Percentiles rank a stretch among this genome's conserved stretches.
Evolutionary conservation across 352 stramenopile species (phyloP).

Genomic region (Saprolegnia parasitica): DNA sequence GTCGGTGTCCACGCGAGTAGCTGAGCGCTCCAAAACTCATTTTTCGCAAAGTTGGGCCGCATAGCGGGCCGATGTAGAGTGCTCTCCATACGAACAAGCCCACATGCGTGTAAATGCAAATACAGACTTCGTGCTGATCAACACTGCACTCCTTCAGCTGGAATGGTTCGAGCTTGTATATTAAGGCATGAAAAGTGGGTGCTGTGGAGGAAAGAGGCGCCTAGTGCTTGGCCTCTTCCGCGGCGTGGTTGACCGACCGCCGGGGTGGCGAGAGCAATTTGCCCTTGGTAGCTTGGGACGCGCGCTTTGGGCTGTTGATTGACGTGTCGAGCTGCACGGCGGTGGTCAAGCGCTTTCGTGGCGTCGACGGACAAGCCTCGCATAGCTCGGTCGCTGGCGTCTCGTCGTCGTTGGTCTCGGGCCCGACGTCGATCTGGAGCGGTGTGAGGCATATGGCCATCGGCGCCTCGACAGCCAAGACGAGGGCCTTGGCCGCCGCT

Average conservation of each 20-base stretch:
- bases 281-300: neutral
- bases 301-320: slow-evolving; percentile 6
- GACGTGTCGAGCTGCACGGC: slow-evolving; percentile 22
- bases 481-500: slow-evolving; percentile 19
- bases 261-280: neutral
- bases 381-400: neutral
- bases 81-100: neutral
- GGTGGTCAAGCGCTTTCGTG: slow-evolving; percentile 18
- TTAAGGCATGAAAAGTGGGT: neutral
- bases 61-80: neutral
- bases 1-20: too few species aligned
- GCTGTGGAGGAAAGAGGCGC: too few species aligned
- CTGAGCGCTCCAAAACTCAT: too few species aligned
- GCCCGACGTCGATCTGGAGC: slow-evolving; percentile 2
- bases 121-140: too few species aligned
- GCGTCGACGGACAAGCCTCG: slow-evolving; percentile 11
- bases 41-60: too few species aligned
- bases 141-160: neutral
- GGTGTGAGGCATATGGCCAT: slow-evolving; percentile 20
- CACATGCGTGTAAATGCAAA: neutral
- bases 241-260: neutral
- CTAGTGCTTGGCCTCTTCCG: neutral
- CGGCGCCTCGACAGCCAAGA: slow-evolving; percentile 6
- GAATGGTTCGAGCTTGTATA: neutral
- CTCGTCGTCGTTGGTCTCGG: slow-evolving; percentile 26